Conservation (phyloP, 192 early-diverging fungal species). For the Helicostylum pulchrum region DNA sequence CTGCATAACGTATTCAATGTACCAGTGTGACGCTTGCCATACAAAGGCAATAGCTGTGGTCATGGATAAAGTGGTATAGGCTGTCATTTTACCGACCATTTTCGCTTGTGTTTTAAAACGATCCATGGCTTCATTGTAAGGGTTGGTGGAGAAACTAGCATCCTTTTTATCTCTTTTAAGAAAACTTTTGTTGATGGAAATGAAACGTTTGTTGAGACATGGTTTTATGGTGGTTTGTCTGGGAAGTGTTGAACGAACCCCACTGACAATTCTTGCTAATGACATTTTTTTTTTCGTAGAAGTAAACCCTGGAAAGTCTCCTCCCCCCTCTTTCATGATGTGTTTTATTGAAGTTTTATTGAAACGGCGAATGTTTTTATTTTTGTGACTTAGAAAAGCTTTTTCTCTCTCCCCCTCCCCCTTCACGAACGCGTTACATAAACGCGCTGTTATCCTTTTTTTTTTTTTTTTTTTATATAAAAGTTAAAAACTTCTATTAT, state of each 20-base stretch:
- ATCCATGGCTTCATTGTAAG: slow-evolving; percentile 21
- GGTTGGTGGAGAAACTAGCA: slow-evolving; percentile 21
- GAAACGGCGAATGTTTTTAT: neutral
- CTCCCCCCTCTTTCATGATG: no score
- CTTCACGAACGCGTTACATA: neutral
- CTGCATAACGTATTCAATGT: slow-evolving; percentile 49
- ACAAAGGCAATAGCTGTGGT: slow-evolving; percentile 30
- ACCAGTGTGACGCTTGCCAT: slow-evolving; percentile 47
- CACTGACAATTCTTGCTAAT: neutral
- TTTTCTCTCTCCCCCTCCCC: neutral
- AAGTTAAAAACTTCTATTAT: slow-evolving; percentile 1
- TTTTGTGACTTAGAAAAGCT: slow-evolving; percentile 3
- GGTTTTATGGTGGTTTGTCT: neutral
- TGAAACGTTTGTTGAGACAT: neutral
- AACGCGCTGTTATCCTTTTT: neutral
- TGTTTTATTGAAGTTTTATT: no score
- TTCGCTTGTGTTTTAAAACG: slow-evolving; percentile 23
- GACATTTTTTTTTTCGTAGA: neutral
- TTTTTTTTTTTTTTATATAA: neutral
- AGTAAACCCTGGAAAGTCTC: neutral
- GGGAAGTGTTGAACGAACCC: neutral
- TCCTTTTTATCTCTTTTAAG: neutral
- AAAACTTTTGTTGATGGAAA: neutral
- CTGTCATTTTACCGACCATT: slow-evolving; percentile 24
- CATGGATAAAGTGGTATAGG: slow-evolving; percentile 33